A percentile compares a stretch with the other conserved stretches of the same genome.
Conservation (phyloP, 495 filamentous ascomycete genomes). For the Neurospora tetrasperma region DNA sequence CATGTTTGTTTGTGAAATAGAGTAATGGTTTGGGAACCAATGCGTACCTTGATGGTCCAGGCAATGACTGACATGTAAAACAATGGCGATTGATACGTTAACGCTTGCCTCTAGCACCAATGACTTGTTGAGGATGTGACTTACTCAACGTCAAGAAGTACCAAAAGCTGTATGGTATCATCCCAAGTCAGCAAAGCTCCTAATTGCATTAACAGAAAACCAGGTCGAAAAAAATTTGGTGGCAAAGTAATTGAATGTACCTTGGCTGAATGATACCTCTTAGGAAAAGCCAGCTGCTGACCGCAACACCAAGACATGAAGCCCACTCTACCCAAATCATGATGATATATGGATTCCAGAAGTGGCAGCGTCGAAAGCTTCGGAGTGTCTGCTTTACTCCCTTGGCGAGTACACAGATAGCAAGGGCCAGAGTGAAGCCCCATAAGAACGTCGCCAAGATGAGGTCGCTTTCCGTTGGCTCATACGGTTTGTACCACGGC, state of each 20-base stretch:
- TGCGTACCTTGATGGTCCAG: conserved; percentile 21
- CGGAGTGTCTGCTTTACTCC: conserved; percentile 17
- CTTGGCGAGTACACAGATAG: conserved; percentile 12
- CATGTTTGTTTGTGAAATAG: neutral
- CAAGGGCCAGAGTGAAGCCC: conserved; percentile 19
- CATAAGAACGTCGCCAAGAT: conserved; percentile 21
- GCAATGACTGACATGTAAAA: conserved; percentile 10
- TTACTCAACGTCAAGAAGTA: conserved; percentile 16
- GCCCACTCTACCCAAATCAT: conserved; percentile 23
- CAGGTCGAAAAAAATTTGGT: too few species aligned
- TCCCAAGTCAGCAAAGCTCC: neutral
- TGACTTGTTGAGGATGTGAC: neutral
- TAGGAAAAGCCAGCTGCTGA: conserved; percentile 20
- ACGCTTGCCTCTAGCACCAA: neutral
- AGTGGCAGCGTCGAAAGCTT: conserved; percentile 8
- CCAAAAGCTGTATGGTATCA: conserved; percentile 4
- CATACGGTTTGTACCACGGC: conserved; percentile 9
- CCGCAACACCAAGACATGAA: conserved; percentile 7
- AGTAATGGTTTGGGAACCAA: neutral
- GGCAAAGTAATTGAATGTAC: conserved; percentile 5
- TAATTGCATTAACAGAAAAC: neutral
- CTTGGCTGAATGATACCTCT: conserved; percentile 13
- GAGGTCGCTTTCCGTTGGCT: conserved; percentile 8
- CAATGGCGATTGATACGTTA: neutral
- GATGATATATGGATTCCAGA: conserved; percentile 16